Evolutionary conservation across 2,329 filamentous ascomycete genomes (phyloP), one percentile per base, ranked within the genome.

Genomic region (Kalaharituber pfeilii): DNA sequence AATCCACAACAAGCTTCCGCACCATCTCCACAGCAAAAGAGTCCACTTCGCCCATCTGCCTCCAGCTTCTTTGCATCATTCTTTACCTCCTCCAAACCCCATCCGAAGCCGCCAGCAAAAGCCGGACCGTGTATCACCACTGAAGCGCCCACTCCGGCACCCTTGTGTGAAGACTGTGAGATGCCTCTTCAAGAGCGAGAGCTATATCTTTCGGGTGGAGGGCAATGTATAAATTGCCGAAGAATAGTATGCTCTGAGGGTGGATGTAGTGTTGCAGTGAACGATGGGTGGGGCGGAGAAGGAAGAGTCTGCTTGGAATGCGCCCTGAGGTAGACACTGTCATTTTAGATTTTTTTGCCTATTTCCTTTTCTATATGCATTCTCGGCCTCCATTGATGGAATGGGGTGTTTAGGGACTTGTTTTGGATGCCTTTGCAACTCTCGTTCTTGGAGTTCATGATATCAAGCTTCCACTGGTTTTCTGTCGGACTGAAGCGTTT

Each of bases 111-210:
- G 22, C 15, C 22, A 50, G 22, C 11, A 50, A 27, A 50, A 28
- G n/a, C 5, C 13, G 26, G 25, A 50, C 1, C 15, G 13, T 18
- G 4, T 25, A 28, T 28, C 8, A 8, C 25, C 24, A 29, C 11
- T 29, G 25, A 1, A 7, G n/a, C 15, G 47, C n/a, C 15, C 26
- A n/a, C 15, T 18, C n/a, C 24, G 13, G 15, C 20, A 27, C 4
- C 27, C 28, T 15, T 30, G n/a, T 50, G 47, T 26, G 47, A 50
- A 15, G 47, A 50, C n/a, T 50, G 47, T n/a, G 47, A 50, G 4
- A 50, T 15, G 26, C 24, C 47, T 22, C 22, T 50, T 20, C 25
- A 50, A 50, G 47, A 50, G 25, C 15, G 47, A 25, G 47, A 50
- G 22, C 8, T 50, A 22, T 50, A 28, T 28, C 25, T 28, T 9